Base-by-base conservation (phyloP, 179 eudicot genomes). In the Dionaea muscipula region DNA sequence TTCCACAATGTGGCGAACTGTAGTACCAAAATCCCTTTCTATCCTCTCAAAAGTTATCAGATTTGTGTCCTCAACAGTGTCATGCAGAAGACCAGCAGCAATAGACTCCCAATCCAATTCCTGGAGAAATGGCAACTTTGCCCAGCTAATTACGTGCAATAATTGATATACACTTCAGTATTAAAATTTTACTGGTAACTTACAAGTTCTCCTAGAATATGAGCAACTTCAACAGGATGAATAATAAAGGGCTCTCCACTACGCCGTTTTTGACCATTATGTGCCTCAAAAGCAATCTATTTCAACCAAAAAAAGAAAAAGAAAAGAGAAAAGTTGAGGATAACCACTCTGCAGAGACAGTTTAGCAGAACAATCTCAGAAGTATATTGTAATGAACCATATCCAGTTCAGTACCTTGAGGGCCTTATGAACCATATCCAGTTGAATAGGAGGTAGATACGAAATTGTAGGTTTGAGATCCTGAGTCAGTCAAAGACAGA, bases 101-200 rank as follows among this genome's bases (percentile, higher is more conserved):
- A 91, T 74, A 44, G 96, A 87, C 78, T 91, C 98, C 96, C 98
- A 91, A 75, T 91, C 98, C 78, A 87, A 57, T 73, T 91, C 98
- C 98, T 91, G 55, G 38, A 63, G 66, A 49, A 70, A 52, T 44
- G 56, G 49, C 54, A 55, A 71, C 18, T 10, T 25, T 7, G 18
- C 17, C 27, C 12, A 48, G 24, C 39, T 35, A 17, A 52, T 10
- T 28, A 56, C 47, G 37, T 20, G 17, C 50, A 28, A 54, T 47
- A 58, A 11, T 50, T 53, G 36, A 26, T 44, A 49, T 0, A n/a
- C 15, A 26, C 25, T 40, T 18, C 19, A 0, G 35, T 44, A 57
- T 12, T 19, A 49, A 39, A 31, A 50, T 18, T 1, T 35, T 67
- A 13, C 35, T 14, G 36, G 10, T 35, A 61, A 73, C 94, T 87